These are phyloP conservation scores for Centaurea solstitialis DNA, from an alignment of 129 eudicot species.

Conservation along the genomic window DNA sequence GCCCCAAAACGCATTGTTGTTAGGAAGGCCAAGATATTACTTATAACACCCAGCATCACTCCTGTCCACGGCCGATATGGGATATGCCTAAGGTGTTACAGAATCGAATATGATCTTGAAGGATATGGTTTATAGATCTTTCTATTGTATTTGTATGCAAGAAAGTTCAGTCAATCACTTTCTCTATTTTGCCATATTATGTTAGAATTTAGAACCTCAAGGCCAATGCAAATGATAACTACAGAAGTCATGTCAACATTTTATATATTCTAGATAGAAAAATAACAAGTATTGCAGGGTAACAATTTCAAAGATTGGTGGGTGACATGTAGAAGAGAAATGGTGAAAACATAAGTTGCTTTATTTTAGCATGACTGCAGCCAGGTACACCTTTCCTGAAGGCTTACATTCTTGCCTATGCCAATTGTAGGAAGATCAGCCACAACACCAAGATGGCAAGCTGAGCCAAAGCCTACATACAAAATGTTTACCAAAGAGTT, in stretches of 20 bases:
- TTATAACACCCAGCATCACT: too few relatives aligned
- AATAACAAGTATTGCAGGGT: neutral
- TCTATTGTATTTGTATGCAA: neutral
- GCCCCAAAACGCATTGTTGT: too few relatives aligned
- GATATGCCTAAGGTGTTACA: too few relatives aligned
- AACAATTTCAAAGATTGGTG: neutral
- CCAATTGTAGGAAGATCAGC: conserved; percentile 88
- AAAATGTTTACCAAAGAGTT: conserved; percentile 7
- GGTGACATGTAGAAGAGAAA: neutral
- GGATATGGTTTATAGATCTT: neutral
- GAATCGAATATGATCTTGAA: neutral
- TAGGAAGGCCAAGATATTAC: too few relatives aligned
- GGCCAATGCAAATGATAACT: neutral
- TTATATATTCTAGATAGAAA: neutral
- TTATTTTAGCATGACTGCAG: conserved; percentile 8
- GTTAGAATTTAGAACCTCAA: neutral
- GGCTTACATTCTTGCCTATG: conserved; percentile 87
- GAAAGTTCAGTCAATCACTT: neutral
- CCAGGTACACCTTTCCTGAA: neutral
- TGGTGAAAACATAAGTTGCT: conserved; percentile 17
- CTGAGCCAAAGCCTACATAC: conserved; percentile 85
- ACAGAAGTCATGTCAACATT: neutral
- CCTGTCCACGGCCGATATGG: too few relatives aligned
- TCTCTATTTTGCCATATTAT: neutral
- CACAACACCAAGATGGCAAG: conserved; percentile 95